Conservation (phyloP, 1,139 yeast species). For the Pichia sp. region DNA sequence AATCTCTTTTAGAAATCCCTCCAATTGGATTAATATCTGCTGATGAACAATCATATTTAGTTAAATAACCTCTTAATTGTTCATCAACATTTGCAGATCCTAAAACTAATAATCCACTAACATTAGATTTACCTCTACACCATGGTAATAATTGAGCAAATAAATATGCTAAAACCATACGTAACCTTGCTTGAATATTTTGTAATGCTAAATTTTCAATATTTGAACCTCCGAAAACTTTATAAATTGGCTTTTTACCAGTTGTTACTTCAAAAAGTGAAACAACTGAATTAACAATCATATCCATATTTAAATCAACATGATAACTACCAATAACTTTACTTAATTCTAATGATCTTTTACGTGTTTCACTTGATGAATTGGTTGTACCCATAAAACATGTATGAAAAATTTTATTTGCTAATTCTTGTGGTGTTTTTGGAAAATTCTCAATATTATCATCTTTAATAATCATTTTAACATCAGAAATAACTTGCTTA, state of each 20-base stretch:
- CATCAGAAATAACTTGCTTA: conserved; percentile 63
- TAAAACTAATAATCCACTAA: conserved; percentile 78
- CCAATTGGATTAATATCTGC: conserved; percentile 98
- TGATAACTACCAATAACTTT: conserved; percentile 79
- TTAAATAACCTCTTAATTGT: conserved; percentile 86
- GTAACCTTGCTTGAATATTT: conserved; percentile 88
- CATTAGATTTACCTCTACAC: conserved; percentile 63
- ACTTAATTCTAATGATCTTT: conserved; percentile 76
- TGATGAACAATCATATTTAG: conserved; percentile 93
- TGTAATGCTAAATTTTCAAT: conserved; percentile 91
- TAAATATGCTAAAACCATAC: conserved; percentile 90
- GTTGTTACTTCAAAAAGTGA: conserved; percentile 80
- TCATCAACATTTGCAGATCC: conserved; percentile 99
- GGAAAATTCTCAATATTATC: conserved; percentile 58
- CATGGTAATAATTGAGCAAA: conserved; percentile 95
- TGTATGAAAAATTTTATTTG: conserved; percentile 72
- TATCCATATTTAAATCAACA: conserved; percentile 85
- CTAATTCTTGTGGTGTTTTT: conserved; percentile 64
- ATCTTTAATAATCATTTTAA: conserved; percentile 53
- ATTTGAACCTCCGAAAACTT: conserved; percentile 86
- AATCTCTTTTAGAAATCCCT: conserved; percentile 89
- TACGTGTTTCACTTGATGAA: conserved; percentile 80
- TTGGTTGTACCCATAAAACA: conserved; percentile 94
- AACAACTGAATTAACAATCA: conserved; percentile 67
- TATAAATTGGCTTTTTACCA: conserved; percentile 80